A percentile compares a stretch with the other conserved stretches of the same genome.
phyloP scores from a whole-genome alignment of 1,139 yeast species.

The Candida sanyaensis region DNA sequence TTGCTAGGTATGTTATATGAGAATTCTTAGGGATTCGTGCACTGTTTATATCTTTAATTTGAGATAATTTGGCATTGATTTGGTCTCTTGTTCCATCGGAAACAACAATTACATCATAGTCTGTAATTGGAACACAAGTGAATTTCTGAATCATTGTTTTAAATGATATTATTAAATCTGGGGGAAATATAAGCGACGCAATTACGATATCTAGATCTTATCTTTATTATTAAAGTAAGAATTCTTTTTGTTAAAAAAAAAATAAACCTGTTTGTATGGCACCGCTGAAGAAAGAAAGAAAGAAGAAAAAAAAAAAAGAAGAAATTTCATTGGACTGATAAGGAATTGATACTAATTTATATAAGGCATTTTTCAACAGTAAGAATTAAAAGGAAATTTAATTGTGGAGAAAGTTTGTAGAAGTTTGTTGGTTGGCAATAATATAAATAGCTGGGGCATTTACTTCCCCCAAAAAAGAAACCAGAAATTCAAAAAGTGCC shows the following conservation, averaged over 20 bases:
- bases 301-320: slow-evolving; percentile 1
- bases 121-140: slow-evolving; percentile 35
- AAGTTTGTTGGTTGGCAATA: background rate
- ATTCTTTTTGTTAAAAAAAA: no score
- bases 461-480: background rate
- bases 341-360: slow-evolving; percentile 7
- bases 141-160: slow-evolving; percentile 35
- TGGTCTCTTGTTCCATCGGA: slow-evolving; percentile 38
- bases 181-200: no score
- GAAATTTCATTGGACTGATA: slow-evolving; percentile 17
- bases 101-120: slow-evolving; percentile 36
- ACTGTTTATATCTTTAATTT: slow-evolving; percentile 17
- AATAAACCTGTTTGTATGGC: background rate
- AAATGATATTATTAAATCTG: background rate
- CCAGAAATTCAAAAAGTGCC: background rate
- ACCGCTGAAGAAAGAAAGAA: background rate
- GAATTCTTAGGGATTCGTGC: background rate
- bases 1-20: background rate
- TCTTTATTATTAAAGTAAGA: background rate
- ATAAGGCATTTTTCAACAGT: slow-evolving; percentile 10
- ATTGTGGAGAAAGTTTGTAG: background rate
- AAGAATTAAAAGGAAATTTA: background rate
- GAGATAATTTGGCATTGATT: slow-evolving; percentile 29
- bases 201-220: background rate
- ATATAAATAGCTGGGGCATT: slow-evolving; percentile 2